Percentiles rank a stretch among this genome's conserved stretches.
Conservation (phyloP, 768 basidiomycete genomes). For the Chiua virens region DNA sequence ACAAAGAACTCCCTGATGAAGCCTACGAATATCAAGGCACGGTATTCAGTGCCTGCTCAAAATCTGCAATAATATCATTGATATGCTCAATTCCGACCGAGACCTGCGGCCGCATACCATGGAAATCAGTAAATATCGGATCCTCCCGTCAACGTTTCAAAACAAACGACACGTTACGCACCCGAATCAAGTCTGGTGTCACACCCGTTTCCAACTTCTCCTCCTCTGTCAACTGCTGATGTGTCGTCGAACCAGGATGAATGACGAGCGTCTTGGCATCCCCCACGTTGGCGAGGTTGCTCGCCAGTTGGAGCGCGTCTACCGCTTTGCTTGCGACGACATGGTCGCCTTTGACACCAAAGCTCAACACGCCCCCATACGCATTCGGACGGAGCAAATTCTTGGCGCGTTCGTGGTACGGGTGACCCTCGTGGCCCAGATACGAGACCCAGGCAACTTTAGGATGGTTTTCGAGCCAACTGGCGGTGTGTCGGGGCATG, state of each 20-base stretch:
- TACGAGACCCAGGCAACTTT: slow-evolving; percentile 78
- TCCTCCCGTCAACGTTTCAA: background rate
- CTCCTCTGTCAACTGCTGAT: slow-evolving; percentile 50
- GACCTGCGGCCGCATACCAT: slow-evolving; percentile 24
- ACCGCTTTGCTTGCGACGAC: slow-evolving; percentile 58
- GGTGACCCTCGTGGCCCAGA: slow-evolving; percentile 63
- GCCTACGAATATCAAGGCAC: slow-evolving; percentile 4
- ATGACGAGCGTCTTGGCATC: slow-evolving; percentile 65
- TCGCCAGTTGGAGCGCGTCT: slow-evolving; percentile 68
- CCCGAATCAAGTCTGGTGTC: slow-evolving; percentile 56
- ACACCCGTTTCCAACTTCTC: slow-evolving; percentile 52
- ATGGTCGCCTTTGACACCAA: slow-evolving; percentile 68
- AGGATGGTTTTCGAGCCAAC: slow-evolving; percentile 62
- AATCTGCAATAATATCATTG: slow-evolving; percentile 50
- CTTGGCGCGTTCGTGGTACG: slow-evolving; percentile 57
- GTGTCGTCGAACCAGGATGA: slow-evolving; percentile 58
- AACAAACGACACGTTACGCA: slow-evolving; percentile 28
- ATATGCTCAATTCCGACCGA: slow-evolving; percentile 46
- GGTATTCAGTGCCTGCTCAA: slow-evolving; percentile 38
- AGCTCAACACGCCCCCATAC: slow-evolving; percentile 76
- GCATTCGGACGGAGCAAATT: slow-evolving; percentile 48
- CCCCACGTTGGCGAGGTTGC: slow-evolving; percentile 72
- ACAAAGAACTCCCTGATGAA: no score
- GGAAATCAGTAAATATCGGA: no score
- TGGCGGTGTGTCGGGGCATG: background rate